A percentile compares a stretch with the other conserved stretches of the same genome.
These are phyloP conservation scores for Venustampulla echinocandica DNA, from an alignment of 495 filamentous ascomycete genomes.

Conservation along the genomic window DNA sequence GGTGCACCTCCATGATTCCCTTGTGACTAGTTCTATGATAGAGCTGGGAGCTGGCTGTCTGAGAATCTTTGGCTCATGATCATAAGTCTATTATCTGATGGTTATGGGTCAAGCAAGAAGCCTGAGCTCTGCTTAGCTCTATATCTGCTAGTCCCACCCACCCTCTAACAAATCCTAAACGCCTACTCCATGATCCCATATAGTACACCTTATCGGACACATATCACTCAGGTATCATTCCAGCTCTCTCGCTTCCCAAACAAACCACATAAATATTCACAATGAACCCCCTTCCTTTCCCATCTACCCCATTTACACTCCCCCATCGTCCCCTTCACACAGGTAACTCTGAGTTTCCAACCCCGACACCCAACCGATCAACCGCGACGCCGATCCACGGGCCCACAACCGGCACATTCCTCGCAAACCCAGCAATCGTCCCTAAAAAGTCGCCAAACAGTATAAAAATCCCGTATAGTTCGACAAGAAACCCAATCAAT, in stretches of 20 bases:
- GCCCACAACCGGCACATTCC: slow-evolving; percentile 76
- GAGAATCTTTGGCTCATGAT: too few species aligned
- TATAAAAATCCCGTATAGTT: slow-evolving; percentile 85
- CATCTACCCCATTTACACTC: not conserved
- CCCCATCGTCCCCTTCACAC: slow-evolving; percentile 3
- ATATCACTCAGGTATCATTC: too few species aligned
- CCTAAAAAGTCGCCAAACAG: slow-evolving; percentile 93
- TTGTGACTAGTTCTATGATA: not conserved
- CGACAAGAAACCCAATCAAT: slow-evolving; percentile 78
- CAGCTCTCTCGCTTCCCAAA: too few species aligned
- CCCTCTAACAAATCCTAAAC: slow-evolving; percentile 13
- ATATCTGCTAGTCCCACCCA: slow-evolving; percentile 13
- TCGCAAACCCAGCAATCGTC: slow-evolving; percentile 82
- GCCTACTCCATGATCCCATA: slow-evolving; percentile 22
- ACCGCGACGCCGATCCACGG: slow-evolving; percentile 66
- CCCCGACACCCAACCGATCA: slow-evolving; percentile 54
- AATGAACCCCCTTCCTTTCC: not conserved
- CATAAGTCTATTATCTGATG: too few species aligned
- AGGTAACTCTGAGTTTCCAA: too few species aligned
- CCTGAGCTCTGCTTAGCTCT: too few species aligned
- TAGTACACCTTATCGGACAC: slow-evolving; percentile 5
- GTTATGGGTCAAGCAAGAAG: slow-evolving; percentile 5
- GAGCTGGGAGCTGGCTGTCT: not conserved
- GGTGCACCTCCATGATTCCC: not conserved
- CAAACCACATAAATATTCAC: not conserved